phyloP scores from a whole-genome alignment of 2,329 filamentous ascomycete genomes.

The Allantophomopsis lycopodina region DNA sequence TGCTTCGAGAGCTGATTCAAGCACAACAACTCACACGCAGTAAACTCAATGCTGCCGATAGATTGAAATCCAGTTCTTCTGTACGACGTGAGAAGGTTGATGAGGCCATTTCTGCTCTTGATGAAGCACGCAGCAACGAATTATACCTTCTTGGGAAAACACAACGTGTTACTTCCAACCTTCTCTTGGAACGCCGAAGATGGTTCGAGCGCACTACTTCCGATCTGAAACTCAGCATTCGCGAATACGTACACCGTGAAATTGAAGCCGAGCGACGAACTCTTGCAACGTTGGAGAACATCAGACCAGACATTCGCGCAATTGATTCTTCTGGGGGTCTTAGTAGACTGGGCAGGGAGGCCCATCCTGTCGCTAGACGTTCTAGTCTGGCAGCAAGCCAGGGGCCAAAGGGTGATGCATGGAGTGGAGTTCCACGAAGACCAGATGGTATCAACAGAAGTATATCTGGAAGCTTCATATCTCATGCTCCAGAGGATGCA shows the following conservation, averaged over 20 bases:
- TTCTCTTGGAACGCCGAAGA: slow-evolving; percentile 74
- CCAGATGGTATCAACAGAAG: slow-evolving; percentile 65
- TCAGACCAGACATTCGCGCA: slow-evolving; percentile 81
- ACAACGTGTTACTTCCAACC: slow-evolving; percentile 74
- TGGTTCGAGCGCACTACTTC: slow-evolving; percentile 81
- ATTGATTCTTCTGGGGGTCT: slow-evolving; percentile 88
- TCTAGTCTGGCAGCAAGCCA: slow-evolving; percentile 74
- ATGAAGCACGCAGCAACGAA: slow-evolving; percentile 77
- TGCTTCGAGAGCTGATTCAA: slow-evolving; percentile 84
- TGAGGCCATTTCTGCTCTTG: slow-evolving; percentile 82
- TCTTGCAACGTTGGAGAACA: slow-evolving; percentile 82
- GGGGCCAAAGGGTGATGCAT: slow-evolving; percentile 94
- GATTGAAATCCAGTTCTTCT: slow-evolving; percentile 73
- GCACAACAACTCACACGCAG: slow-evolving; percentile 75
- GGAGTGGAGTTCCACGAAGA: slow-evolving; percentile 80
- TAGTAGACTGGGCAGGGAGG: slow-evolving; percentile 76
- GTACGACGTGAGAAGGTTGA: slow-evolving; percentile 94
- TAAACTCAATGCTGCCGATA: slow-evolving; percentile 75
- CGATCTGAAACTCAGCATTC: slow-evolving; percentile 72
- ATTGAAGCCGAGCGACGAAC: slow-evolving; percentile 93
- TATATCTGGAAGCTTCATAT: slow-evolving; percentile 58
- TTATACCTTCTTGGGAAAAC: slow-evolving; percentile 74
- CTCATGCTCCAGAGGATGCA: slow-evolving; percentile 48
- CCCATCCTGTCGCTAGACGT: slow-evolving; percentile 62
- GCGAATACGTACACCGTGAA: slow-evolving; percentile 86